Base-by-base conservation (phyloP, 2,329 filamentous ascomycete species). In the Pseudophaeomoniella oleicola region DNA sequence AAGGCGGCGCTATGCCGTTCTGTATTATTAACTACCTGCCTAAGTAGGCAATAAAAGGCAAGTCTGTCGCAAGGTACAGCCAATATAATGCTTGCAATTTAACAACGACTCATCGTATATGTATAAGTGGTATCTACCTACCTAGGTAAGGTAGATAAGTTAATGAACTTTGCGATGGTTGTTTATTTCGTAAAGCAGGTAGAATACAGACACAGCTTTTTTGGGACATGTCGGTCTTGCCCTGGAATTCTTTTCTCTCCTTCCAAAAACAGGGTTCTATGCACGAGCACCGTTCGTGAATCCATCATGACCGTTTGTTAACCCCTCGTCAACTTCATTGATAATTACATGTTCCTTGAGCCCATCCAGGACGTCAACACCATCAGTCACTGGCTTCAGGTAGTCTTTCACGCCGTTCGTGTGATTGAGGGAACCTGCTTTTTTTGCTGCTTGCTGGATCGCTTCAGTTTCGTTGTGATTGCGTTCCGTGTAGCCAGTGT, bases 401-500 rank as follows among this genome's bases (percentile, higher is more conserved):
- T 39, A 32, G 16, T 44, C 39, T 10, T 11, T 36, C n/a, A 11
- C 13, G 19, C 42, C 41, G 13, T 41, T 32, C 5, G 39, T 38
- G 15, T 43, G 39, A 11, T 50, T 48, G 13, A 46, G 18, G 17
- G 38, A 45, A 9, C 42, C 46, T 17, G 45, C 45, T 19, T 42
- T 39, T 12, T 33, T 41, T n/a, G 46, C 45, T 2, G 46, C 46
- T 3, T 16, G 18, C 34, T 46, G 40, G 3, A 46, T 18, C 5
- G 38, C 42, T n/a, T 42, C 31, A 14, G 39, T 37, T 16, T 46
- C 46, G 4, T 16, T 11, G 22, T 54, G 47, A 36, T 58, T 50
- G 46, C 67, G 66, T 42, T 65, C 48, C 5, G 65, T 68, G 51
- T 69, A 69, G 0, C 78, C 78, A 33, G 76, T 83, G 46, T 83